Base-by-base conservation (phyloP, 2,329 filamentous ascomycete species). In the Penicillium verrucosum region DNA sequence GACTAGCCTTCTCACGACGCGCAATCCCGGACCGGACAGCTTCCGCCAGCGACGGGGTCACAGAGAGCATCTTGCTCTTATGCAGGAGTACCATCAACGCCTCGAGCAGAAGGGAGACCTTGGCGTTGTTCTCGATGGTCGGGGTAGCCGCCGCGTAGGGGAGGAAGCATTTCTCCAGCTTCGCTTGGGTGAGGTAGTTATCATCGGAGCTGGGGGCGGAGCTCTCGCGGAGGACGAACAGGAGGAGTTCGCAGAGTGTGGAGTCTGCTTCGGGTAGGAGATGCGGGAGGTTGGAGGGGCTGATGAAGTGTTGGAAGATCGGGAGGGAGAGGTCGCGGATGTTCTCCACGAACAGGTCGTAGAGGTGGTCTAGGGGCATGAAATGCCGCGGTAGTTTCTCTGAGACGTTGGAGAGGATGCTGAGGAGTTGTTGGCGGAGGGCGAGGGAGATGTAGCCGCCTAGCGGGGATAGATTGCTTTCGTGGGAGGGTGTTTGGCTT, bases 41-140 rank as follows among this genome's bases (percentile, higher is more conserved):
- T 0, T 68, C 54, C 37, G 73, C 73, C 16, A 87, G 60, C 6
- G 60, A 62, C 1, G 66, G 65, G 4, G 65, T 75, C 60, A 73
- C 51, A 23, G 57, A 58, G 68, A 77, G 41, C 64, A 70, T 62
- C 1, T 71, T 68, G 32, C 67, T 66, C 14, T 67, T 68, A 12
- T 70, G 74, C 29, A 85, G 71, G 7, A 86, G 74, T 44, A 85
- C 80, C 30, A 90, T 66, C 48, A 90, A 72, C 2, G 79, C 80
- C 73, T 93, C 90, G 0, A 91, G 75, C 30, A 89, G 71, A 10
- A 92, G 73, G 2, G 87, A 86, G 37, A 92, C 79, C 69, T 89
- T 89, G 29, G 87, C 86, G 64, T 94, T 92, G 60, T 91, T 88
- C 21, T 84, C 81, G 0, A 82, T 72, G 7, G 78, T 80, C 14